A percentile compares a stretch with the other conserved stretches of the same genome.
Conservation (phyloP, 352 stramenopile genomes). For the Pythium periplocum region DNA sequence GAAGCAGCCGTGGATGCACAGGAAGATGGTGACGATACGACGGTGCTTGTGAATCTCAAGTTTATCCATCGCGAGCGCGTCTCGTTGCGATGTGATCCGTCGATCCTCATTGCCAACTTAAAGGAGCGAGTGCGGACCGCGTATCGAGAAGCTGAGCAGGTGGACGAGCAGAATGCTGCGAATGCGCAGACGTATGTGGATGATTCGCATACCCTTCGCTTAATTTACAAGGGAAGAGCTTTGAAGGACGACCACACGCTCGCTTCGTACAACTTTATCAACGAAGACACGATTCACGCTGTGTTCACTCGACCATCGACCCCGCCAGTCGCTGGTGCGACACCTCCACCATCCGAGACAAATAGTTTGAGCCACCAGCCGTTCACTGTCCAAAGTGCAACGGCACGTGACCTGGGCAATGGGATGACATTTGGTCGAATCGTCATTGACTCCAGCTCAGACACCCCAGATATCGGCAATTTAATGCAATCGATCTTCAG, state of each 20-base stretch:
- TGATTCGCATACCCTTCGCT: slow-evolving; percentile 11
- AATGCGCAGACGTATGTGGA: neutral
- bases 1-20: neutral
- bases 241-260: slow-evolving; percentile 19
- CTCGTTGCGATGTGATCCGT: slow-evolving; percentile 12
- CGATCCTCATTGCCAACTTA: slow-evolving; percentile 14
- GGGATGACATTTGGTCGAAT: neutral
- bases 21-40: neutral
- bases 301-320: slow-evolving; percentile 14
- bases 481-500: too few relatives aligned
- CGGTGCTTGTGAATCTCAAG: slow-evolving; percentile 14
- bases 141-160: slow-evolving; percentile 7
- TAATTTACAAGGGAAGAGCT: slow-evolving; percentile 24
- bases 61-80: slow-evolving; percentile 21
- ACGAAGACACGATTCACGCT: slow-evolving; percentile 17
- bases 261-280: slow-evolving; percentile 15
- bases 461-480: neutral
- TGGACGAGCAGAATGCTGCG: slow-evolving; percentile 8
- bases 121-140: slow-evolving; percentile 16
- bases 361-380: neutral
- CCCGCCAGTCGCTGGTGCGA: neutral
- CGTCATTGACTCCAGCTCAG: slow-evolving; percentile 1
- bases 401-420: neutral
- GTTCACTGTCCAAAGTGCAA: neutral
- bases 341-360: neutral